Evolutionary conservation across 805 yeast genomes (phyloP).

Genomic region (Saccharomycopsis javanensis): DNA sequence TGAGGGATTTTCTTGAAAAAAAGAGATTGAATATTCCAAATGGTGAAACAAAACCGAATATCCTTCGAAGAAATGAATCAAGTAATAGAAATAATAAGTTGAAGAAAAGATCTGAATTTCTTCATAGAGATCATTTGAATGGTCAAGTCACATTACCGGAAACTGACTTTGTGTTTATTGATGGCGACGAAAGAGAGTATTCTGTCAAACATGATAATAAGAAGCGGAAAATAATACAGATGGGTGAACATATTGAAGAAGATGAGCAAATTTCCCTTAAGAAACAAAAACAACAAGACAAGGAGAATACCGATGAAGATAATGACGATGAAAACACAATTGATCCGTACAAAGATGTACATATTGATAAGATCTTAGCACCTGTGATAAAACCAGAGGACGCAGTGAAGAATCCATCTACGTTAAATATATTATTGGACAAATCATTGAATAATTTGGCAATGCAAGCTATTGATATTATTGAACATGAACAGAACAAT

Average conservation of each 20-base stretch:
- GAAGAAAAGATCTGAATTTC: conserved; percentile 37
- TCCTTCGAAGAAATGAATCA: conserved; percentile 21
- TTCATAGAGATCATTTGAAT: conserved; percentile 36
- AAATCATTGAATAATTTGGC: conserved; percentile 53
- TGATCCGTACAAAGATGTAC: conserved; percentile 39
- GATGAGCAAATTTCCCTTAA: background rate
- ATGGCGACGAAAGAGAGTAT: conserved; percentile 25
- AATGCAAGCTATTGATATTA: conserved; percentile 60
- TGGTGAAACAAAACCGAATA: background rate
- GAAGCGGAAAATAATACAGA: conserved; percentile 23
- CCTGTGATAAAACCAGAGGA: conserved; percentile 81
- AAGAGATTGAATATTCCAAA: background rate
- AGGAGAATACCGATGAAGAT: conserved; percentile 22
- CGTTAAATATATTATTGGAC: conserved; percentile 55
- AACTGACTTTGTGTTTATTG: conserved; percentile 23
- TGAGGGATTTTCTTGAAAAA: background rate
- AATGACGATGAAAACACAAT: conserved; percentile 26
- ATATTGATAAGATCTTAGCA: conserved; percentile 50
- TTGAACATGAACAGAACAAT: conserved; percentile 72
- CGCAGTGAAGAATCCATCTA: conserved; percentile 57
- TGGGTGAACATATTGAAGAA: conserved; percentile 13
- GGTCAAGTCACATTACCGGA: conserved; percentile 21
- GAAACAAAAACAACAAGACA: conserved; percentile 25
- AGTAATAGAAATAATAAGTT: conserved; percentile 53
- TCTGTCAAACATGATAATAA: conserved; percentile 13